Evolutionary conservation across 2,329 filamentous ascomycete species (phyloP).

Genomic region (Colletotrichum echinochloae): DNA sequence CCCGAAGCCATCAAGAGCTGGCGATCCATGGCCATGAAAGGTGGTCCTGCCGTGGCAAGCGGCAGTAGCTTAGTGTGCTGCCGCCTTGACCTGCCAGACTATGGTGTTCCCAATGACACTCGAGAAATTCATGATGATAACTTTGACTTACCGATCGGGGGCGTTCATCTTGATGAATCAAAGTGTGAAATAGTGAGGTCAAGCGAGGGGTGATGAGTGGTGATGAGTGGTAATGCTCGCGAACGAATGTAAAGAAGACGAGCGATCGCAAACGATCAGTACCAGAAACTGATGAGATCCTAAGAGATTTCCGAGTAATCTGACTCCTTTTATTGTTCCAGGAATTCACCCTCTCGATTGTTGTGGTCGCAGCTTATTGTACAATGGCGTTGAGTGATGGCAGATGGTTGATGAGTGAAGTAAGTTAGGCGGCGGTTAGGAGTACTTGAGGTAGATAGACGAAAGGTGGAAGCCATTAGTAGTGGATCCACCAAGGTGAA

Average conservation of each 20-base stretch:
- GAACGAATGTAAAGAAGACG: background rate
- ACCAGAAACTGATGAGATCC: background rate
- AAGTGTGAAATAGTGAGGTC: background rate
- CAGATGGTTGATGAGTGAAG: slow-evolving; percentile 2
- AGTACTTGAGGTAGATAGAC: background rate
- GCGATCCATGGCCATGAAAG: background rate
- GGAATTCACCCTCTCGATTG: background rate
- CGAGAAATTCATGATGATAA: background rate
- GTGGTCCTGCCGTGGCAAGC: background rate
- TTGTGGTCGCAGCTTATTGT: background rate
- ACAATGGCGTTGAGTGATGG: background rate
- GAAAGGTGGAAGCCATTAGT: background rate
- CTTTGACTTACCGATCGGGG: slow-evolving; percentile 22
- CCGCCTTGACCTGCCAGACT: background rate
- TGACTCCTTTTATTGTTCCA: background rate
- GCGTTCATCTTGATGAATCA: slow-evolving; percentile 22
- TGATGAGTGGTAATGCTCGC: background rate
- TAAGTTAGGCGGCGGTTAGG: background rate
- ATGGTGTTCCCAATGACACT: background rate
- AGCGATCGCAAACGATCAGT: background rate
- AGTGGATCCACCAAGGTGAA: slow-evolving; percentile 5
- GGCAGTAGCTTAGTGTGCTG: background rate
- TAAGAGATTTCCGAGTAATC: background rate
- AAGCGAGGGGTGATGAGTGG: background rate
- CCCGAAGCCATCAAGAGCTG: slow-evolving; percentile 2